Evolutionary conservation across 2,329 filamentous ascomycete genomes (phyloP).

Genomic region (Fusarium foetens): DNA sequence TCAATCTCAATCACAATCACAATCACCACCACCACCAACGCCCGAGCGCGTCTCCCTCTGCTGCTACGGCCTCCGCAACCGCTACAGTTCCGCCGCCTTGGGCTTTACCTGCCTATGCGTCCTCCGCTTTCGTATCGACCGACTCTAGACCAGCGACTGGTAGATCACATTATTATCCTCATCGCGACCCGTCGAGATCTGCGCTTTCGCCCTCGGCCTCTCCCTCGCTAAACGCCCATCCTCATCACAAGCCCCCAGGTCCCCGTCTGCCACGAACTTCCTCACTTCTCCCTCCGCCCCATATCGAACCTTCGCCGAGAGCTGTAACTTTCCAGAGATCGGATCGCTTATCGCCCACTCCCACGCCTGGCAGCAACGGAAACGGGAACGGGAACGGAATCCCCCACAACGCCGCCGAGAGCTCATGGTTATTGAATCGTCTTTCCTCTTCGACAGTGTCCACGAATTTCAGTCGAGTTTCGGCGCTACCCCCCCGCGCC

Average conservation of each 20-base stretch:
- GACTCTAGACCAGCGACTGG: constrained; percentile 31
- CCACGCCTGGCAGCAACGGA: constrained; percentile 2
- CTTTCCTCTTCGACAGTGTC: constrained; percentile 65
- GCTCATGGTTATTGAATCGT: constrained; percentile 61
- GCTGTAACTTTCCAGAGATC: constrained; percentile 25
- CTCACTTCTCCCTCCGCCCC: constrained; percentile 56
- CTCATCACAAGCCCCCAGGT: constrained; percentile 46
- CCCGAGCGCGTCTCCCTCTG: constrained; percentile 32
- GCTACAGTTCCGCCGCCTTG: constrained; percentile 39
- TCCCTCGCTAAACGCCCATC: constrained; percentile 35
- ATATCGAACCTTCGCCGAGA: constrained; percentile 43
- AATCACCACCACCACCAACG: constrained; percentile 16
- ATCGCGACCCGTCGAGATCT: constrained; percentile 35
- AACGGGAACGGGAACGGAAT: constrained; percentile 32
- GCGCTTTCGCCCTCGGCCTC: constrained; percentile 24
- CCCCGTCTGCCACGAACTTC: constrained; percentile 55
- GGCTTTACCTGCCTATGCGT: constrained; percentile 30
- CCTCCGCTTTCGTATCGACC: constrained; percentile 27
- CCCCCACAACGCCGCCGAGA: constrained; percentile 52
- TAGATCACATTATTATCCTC: constrained; percentile 17
- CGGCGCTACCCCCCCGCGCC: constrained; percentile 47
- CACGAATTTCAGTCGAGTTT: constrained; percentile 52
- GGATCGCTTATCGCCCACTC: constrained; percentile 34
- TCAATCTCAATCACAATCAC: constrained; percentile 10
- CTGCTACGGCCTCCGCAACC: constrained; percentile 18